phyloP scores from a whole-genome alignment of 148 eudicot species.

The Bassia scoparia region DNA sequence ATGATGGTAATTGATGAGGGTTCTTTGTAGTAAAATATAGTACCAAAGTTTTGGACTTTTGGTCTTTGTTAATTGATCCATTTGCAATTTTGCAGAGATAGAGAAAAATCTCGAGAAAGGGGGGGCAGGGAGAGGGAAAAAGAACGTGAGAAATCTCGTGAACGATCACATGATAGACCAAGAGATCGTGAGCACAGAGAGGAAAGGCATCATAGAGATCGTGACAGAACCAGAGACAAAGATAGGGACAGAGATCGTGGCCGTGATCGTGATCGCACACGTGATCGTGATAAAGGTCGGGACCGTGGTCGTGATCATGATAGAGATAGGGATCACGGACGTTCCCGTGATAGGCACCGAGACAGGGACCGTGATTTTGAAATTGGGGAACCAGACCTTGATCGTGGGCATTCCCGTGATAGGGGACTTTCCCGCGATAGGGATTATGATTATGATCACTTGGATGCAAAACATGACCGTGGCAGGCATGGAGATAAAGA shows the following conservation, averaged over 20 bases:
- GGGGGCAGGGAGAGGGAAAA: slow-evolving; percentile 54
- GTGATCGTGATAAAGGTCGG: slow-evolving; percentile 51
- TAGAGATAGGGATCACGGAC: slow-evolving; percentile 47
- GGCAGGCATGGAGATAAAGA: slow-evolving; percentile 53
- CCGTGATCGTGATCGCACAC: slow-evolving; percentile 57
- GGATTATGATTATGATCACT: slow-evolving; percentile 61
- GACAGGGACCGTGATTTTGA: slow-evolving; percentile 61
- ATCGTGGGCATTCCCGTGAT: slow-evolving; percentile 78
- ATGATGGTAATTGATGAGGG: not conserved
- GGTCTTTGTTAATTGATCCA: not conserved
- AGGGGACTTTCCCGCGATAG: slow-evolving; percentile 74
- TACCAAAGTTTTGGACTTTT: not conserved
- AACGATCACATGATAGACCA: slow-evolving; percentile 75
- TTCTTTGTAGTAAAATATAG: not conserved
- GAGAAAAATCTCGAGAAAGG: slow-evolving; percentile 95
- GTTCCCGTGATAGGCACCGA: slow-evolving; percentile 52
- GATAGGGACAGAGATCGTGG: slow-evolving; percentile 53
- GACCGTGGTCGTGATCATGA: slow-evolving; percentile 56
- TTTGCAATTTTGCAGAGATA: slow-evolving; percentile 44
- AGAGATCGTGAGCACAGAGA: slow-evolving; percentile 88
- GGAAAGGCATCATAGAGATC: slow-evolving; percentile 88
- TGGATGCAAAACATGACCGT: slow-evolving; percentile 60
- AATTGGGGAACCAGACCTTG: slow-evolving; percentile 44
- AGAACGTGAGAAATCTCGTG: slow-evolving; percentile 75
- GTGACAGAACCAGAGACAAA: slow-evolving; percentile 70